Percentiles rank a stretch among this genome's conserved stretches.
These are phyloP conservation scores for Pythium monospermum DNA, from an alignment of 352 stramenopile genomes.

Conservation along the genomic window DNA sequence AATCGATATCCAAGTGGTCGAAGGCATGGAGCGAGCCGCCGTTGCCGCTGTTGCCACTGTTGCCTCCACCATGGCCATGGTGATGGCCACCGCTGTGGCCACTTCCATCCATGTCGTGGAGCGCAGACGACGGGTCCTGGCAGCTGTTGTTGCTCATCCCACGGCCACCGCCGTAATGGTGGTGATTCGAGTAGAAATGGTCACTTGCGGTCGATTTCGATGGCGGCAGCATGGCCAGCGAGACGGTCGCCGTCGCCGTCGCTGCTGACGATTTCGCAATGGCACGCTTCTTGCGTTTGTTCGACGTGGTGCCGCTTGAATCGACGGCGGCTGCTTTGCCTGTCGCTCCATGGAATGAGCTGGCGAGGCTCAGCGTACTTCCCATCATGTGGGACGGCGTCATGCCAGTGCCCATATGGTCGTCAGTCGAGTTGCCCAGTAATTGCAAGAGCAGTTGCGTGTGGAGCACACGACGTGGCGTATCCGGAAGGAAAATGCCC, in stretches of 20 bases:
- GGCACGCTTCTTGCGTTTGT: slow-evolving; percentile 68
- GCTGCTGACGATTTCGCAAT: slow-evolving; percentile 18
- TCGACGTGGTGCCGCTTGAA: neutral
- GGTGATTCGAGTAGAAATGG: too few species aligned
- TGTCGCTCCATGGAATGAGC: too few species aligned
- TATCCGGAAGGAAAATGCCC: slow-evolving; percentile 77
- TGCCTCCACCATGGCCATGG: neutral
- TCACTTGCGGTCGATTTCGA: too few species aligned
- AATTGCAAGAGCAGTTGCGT: slow-evolving; percentile 79
- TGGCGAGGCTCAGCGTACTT: too few species aligned
- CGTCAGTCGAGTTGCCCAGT: slow-evolving; percentile 46
- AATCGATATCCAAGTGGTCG: slow-evolving; percentile 83
- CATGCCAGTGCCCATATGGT: too few species aligned
- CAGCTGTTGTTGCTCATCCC: too few species aligned
- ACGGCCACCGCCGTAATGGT: too few species aligned
- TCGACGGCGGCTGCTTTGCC: neutral
- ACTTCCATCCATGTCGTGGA: too few species aligned
- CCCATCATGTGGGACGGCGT: too few species aligned
- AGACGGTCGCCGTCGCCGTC: slow-evolving; percentile 25
- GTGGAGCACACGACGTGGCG: slow-evolving; percentile 64
- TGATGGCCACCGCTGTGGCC: slow-evolving; percentile 1
- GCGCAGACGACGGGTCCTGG: too few species aligned
- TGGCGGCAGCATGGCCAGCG: slow-evolving; percentile 29
- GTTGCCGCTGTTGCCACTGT: slow-evolving; percentile 47
- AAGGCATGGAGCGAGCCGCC: slow-evolving; percentile 62